Conservation (phyloP, 1,284 basidiomycete genomes). For the Cryptococcus sp. region DNA sequence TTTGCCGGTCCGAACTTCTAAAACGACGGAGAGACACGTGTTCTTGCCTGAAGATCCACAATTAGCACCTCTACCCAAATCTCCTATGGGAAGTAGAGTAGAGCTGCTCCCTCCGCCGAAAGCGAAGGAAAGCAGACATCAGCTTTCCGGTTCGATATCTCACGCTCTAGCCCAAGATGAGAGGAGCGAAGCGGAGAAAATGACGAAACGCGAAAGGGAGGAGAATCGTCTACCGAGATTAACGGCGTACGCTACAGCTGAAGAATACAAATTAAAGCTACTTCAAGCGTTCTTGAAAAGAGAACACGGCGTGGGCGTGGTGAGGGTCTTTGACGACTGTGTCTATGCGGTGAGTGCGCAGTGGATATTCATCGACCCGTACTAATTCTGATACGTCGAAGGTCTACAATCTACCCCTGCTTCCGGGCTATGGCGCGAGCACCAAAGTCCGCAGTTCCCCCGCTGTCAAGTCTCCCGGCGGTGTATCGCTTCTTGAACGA, state of each 20-base stretch:
- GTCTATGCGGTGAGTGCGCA: slow-evolving; percentile 73
- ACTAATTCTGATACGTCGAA: slow-evolving; percentile 37
- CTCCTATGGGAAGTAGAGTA: slow-evolving; percentile 27
- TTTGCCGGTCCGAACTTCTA: slow-evolving; percentile 72
- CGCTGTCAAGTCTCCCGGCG: slow-evolving; percentile 62
- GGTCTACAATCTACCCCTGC: slow-evolving; percentile 88
- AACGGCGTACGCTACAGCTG: slow-evolving; percentile 84
- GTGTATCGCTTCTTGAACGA: slow-evolving; percentile 64
- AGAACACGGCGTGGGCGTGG: slow-evolving; percentile 85
- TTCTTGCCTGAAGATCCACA: slow-evolving; percentile 88
- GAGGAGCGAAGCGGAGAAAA: slow-evolving; percentile 50
- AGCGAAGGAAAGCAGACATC: slow-evolving; percentile 6
- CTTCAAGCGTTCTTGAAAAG: slow-evolving; percentile 78
- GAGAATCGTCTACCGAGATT: slow-evolving; percentile 72
- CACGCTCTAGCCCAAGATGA: slow-evolving; percentile 30
- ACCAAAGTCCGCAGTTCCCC: slow-evolving; percentile 82
- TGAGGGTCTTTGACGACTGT: slow-evolving; percentile 86
- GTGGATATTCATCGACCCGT: neutral
- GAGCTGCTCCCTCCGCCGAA: slow-evolving; percentile 23
- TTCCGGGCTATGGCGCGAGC: slow-evolving; percentile 85
- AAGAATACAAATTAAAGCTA: slow-evolving; percentile 76
- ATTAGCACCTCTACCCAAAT: slow-evolving; percentile 68
- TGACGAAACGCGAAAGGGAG: slow-evolving; percentile 72
- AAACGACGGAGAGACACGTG: slow-evolving; percentile 89
- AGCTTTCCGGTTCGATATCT: slow-evolving; percentile 1